Evolutionary conservation across 2,329 filamentous ascomycete species (phyloP).

Genomic region (Phoma sp.): DNA sequence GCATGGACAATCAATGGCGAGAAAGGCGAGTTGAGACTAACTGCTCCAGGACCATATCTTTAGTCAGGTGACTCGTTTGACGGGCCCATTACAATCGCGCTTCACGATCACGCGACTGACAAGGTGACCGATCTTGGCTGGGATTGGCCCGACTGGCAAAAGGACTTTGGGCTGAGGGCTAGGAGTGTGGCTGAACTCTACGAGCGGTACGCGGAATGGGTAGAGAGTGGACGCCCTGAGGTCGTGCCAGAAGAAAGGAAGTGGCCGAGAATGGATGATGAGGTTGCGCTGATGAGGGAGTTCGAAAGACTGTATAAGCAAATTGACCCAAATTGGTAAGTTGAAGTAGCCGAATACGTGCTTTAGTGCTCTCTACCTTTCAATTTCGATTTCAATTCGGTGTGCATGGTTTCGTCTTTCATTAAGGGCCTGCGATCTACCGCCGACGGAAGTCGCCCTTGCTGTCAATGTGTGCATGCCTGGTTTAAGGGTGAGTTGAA

Average conservation of each 20-base stretch:
- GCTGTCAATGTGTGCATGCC: neutral
- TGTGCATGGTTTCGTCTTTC: conserved; percentile 3
- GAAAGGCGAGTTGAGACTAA: conserved; percentile 25
- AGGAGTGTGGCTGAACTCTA: conserved; percentile 39
- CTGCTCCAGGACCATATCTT: conserved; percentile 56
- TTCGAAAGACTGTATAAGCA: conserved; percentile 24
- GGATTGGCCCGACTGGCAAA: conserved; percentile 52
- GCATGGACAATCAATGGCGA: conserved; percentile 26
- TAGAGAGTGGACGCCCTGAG: conserved; percentile 20
- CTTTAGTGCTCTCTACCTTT: neutral
- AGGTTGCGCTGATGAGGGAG: conserved; percentile 58
- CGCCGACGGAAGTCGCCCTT: neutral
- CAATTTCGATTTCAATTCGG: neutral
- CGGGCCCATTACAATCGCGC: conserved; percentile 32
- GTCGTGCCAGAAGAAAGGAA: conserved; percentile 16
- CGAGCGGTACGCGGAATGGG: conserved; percentile 39
- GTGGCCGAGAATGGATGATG: conserved; percentile 53
- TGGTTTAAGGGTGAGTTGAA: neutral
- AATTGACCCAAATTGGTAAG: conserved; percentile 18
- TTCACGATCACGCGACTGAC: conserved; percentile 36
- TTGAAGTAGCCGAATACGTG: rapidly evolving
- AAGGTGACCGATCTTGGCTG: conserved; percentile 46
- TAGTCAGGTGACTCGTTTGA: conserved; percentile 15
- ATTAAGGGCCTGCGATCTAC: conserved; percentile 1
- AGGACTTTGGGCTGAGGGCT: conserved; percentile 26